Evolutionary conservation across 164 flowering plant genomes (phyloP), one percentile per base, ranked within the genome.

Genomic region (Stephania cephalantha): DNA sequence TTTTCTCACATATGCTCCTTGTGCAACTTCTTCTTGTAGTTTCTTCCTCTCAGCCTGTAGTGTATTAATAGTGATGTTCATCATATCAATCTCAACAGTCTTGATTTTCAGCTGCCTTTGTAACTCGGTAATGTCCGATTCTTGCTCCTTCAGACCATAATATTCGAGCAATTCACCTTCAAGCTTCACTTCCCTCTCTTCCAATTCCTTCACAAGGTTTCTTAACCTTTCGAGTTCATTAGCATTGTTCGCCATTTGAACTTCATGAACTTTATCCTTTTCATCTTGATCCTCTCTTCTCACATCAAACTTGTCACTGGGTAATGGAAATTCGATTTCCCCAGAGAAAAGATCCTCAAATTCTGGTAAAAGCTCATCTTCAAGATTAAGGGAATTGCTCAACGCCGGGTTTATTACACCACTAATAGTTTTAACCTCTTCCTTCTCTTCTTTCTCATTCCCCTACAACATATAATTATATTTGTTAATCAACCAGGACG

Each of bases 111-210:
- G 88, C 84, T 95, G 99, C 85, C 83, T 88, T 75, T 95, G 97
- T 70, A 95, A 78, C 77, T 92, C 97, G 1, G 74, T 48, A 31
- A 93, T 70, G 71, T 91, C 89, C 3, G 93, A 87, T 78, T 95
- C 98, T 81, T 93, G 97, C 84, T 93, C 98, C 84, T 89, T 92
- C 81, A 95, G 72, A 8, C 98, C 98, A 78, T 92, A 93, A 79
- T 91, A 95, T 79, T 95, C 97, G 0, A 95, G 94, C 80, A 95
- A 83, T 80, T 95, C 99, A 0, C 97, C 98, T 84, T 95, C 98
- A 35, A 91, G 95, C 82, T 94, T 92, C 76, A 84, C 96, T 81
- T 91, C 98, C 80, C 97, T 87, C 74, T 95, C 97, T 80, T 92
- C 96, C 83, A 93, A 83, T 80, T 95, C 97, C 85, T 85, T 87